Base-by-base conservation (phyloP, 1,139 yeast species). In the Scheffersomyces quercinus region DNA sequence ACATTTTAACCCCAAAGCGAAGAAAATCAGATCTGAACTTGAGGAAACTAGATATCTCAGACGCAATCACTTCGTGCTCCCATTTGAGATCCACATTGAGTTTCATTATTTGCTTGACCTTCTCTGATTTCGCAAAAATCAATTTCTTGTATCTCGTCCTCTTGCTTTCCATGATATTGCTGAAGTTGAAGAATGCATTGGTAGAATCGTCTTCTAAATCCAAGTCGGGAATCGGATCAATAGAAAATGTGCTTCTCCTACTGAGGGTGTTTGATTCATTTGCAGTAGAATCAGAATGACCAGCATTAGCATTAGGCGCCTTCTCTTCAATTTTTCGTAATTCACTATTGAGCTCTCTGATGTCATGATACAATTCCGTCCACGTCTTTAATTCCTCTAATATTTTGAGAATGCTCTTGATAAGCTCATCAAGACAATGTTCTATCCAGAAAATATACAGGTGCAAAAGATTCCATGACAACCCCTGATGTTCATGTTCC, bases 31-130 rank as follows among this genome's bases (percentile, higher is more conserved):
- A 61, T 53, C 78, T 77, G 59, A 77, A 81, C 43, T 66, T 70
- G 48, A 85, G 62, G 47, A 78, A 83, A 41, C 74, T 75, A 40
- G 85, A 82, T 15, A 84, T 68, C 54, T 83, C 87, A 39, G 80
- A 74, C 0, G 91, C 90, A 9, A 84, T 54, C 3, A 60, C 55
- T 54, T 85, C 91, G 59, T 85, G 87, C 28, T 70, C 73, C 40
- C 56, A 52, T 49, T 74, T 79, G 35, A 79, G 59, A 20, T 65
- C 72, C n/a, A 51, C 40, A 43, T 68, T 71, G 34, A 74, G 50
- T 13, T 53, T 62, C 62, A 67, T 56, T 41, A 73, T 64, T 40
- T 57, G 56, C 42, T 65, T 62, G 31, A 70, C 64, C 39, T 63
- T 61, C 15, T 70, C 75, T 5, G 70, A 58, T 45, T 71, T 72